phyloP scores from a whole-genome alignment of 1,139 yeast genomes.

The Blastobotrys persicus region DNA sequence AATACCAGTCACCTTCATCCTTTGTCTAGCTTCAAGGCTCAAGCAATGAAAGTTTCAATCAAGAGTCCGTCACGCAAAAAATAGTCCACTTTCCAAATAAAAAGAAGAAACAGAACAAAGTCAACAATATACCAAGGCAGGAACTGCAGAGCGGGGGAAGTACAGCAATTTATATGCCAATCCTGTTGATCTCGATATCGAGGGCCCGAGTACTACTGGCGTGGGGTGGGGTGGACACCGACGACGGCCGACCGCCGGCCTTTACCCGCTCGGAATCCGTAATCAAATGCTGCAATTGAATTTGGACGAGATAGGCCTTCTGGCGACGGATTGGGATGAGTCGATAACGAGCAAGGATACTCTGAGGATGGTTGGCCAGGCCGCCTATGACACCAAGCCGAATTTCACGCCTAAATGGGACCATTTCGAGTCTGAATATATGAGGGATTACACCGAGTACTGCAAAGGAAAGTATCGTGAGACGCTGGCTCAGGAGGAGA shows the following conservation, averaged over 20 bases:
- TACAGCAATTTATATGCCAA: background rate
- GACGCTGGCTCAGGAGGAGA: constrained; percentile 41
- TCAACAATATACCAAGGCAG: too few relatives aligned
- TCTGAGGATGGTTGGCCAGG: constrained; percentile 49
- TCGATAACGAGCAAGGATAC: constrained; percentile 63
- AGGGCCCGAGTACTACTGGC: background rate
- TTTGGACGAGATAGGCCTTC: constrained; percentile 14
- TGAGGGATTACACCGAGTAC: constrained; percentile 37
- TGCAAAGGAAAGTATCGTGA: constrained; percentile 23
- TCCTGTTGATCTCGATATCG: background rate
- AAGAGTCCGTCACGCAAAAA: too few relatives aligned
- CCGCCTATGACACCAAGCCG: constrained; percentile 47
- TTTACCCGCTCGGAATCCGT: background rate
- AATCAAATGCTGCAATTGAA: background rate
- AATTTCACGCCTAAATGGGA: constrained; percentile 43
- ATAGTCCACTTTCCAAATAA: too few relatives aligned
- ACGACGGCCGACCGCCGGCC: background rate
- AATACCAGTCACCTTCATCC: background rate
- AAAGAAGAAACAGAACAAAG: too few relatives aligned
- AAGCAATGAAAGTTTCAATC: too few relatives aligned
- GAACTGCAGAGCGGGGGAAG: too few relatives aligned
- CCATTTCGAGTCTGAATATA: constrained; percentile 48
- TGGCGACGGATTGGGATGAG: constrained; percentile 69
- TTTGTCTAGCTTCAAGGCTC: background rate
- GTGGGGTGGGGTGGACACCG: background rate